Percentiles rank a stretch among this genome's conserved stretches.
Conservation (phyloP, 2,329 filamentous ascomycete species). For the Botryotinia globosa region DNA sequence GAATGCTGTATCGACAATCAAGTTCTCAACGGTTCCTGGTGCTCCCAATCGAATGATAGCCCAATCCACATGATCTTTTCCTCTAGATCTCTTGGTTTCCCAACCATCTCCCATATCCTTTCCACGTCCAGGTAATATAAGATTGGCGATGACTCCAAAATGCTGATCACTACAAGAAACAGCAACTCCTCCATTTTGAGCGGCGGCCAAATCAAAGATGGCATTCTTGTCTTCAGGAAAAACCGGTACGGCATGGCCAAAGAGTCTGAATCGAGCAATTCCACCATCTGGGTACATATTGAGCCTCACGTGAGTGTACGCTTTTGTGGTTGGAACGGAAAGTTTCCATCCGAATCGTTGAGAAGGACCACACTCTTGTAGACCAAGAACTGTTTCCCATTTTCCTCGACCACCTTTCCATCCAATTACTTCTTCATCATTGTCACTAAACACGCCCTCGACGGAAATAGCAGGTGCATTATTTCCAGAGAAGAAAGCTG, state of each 20-base stretch:
- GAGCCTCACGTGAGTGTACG: conserved; percentile 75
- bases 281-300: conserved; percentile 87
- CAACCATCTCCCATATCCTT: conserved; percentile 87
- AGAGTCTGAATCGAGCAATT: conserved; percentile 76
- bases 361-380: conserved; percentile 70
- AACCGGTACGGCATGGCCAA: conserved; percentile 71
- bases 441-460: conserved; percentile 66
- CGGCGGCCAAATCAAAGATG: conserved; percentile 73
- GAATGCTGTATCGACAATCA: conserved; percentile 77
- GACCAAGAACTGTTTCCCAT: conserved; percentile 70
- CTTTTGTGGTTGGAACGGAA: conserved; percentile 54
- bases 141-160: conserved; percentile 77
- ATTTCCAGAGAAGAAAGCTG: conserved; percentile 78
- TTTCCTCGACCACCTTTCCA: conserved; percentile 58
- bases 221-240: conserved; percentile 65
- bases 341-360: conserved; percentile 74
- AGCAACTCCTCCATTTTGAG: conserved; percentile 74
- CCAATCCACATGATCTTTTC: conserved; percentile 74
- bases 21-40: conserved; percentile 59
- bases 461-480: conserved; percentile 77
- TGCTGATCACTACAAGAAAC: conserved; percentile 78
- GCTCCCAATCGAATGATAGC: conserved; percentile 72
- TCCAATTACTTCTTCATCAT: conserved; percentile 63
- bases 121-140: conserved; percentile 74
- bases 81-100: conserved; percentile 76